These are phyloP conservation scores for Ramalina intermedia DNA, from an alignment of 495 filamentous ascomycete genomes.

Conservation along the genomic window DNA sequence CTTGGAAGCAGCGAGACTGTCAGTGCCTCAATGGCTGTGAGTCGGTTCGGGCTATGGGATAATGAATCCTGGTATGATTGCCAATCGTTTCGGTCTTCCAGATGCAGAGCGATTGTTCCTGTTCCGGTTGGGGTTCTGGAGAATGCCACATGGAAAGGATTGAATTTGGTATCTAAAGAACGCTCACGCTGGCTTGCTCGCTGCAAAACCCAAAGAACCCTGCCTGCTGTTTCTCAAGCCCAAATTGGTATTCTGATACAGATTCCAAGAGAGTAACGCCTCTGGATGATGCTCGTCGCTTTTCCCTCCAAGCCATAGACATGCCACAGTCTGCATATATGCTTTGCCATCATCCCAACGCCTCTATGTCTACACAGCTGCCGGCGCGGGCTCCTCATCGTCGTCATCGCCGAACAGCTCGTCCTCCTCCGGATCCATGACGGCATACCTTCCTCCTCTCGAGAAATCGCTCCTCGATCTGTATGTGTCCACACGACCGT, in stretches of 20 bases:
- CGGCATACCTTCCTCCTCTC: slow-evolving; percentile 63
- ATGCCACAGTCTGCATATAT: slow-evolving; percentile 18
- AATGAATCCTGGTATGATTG: too few species aligned
- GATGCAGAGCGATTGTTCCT: too few species aligned
- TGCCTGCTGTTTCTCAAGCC: neutral
- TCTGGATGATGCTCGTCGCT: slow-evolving; percentile 11
- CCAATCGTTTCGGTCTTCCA: too few species aligned
- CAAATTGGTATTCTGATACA: neutral
- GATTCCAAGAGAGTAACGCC: neutral
- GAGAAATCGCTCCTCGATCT: slow-evolving; percentile 76
- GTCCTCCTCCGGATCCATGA: slow-evolving; percentile 85
- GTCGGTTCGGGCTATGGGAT: too few species aligned
- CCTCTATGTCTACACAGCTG: too few species aligned
- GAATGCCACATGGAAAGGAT: neutral
- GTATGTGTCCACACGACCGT: slow-evolving; percentile 34
- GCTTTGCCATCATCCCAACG: slow-evolving; percentile 2
- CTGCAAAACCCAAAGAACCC: neutral
- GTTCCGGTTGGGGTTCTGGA: too few species aligned
- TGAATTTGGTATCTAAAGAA: slow-evolving; percentile 1
- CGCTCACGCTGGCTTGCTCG: neutral
- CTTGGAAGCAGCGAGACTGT: too few species aligned
- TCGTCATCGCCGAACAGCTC: slow-evolving; percentile 86
- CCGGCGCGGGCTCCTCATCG: slow-evolving; percentile 50
- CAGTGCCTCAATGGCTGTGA: too few species aligned
- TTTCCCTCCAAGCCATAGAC: slow-evolving; percentile 7